Evolutionary conservation across 306 rosid genomes (phyloP), one percentile per base, ranked within the genome.

Genomic region (Fragaria iinumae): DNA sequence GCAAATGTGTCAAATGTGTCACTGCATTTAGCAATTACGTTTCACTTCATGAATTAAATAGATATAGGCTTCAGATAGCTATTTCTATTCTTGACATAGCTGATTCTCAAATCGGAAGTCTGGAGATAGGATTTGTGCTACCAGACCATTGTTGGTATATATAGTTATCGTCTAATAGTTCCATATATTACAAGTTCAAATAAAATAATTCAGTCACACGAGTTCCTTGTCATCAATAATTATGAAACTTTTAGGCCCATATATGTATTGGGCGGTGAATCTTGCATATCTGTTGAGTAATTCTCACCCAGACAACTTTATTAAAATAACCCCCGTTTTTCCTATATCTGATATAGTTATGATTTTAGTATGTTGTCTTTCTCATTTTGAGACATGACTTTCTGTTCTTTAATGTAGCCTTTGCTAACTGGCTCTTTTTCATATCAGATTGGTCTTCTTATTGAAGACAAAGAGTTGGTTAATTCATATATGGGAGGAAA

Each of bases 401-500:
- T 43, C 25, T 59, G 3, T 57, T 29, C 60, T 75, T 20, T 50
- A 18, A 56, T 56, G 56, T 59, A 29, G 47, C 71, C 75, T 64
- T 69, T 73, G 43, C 73, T 75, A 80, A 79, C 65, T 59, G 59
- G 74, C 65, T 39, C 27, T 36, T n/a, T 32, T 79, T 84, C 52
- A 75, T 86, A 83, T 86, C 87, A 92, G 99, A 89, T 91, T 83
- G 93, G 89, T 52, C 76, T 92, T 64, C 87, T 95, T 59, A 88
- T 95, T 49, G 99, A 95, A 85, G 99, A 95, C 89, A 91, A 73
- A 84, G 97, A 95, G 84, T 67, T 74, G 3, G 80, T 88, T 39
- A 85, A 76, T 80, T 95, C 98, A 25, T 81, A 25, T 73, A 95
- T 95, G 98, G 97, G 91, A 75, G 98, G 97, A 57, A 93, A 88